Evolutionary conservation across 2,329 filamentous ascomycete species (phyloP).

Genomic region (Raffaelea albimanens): DNA sequence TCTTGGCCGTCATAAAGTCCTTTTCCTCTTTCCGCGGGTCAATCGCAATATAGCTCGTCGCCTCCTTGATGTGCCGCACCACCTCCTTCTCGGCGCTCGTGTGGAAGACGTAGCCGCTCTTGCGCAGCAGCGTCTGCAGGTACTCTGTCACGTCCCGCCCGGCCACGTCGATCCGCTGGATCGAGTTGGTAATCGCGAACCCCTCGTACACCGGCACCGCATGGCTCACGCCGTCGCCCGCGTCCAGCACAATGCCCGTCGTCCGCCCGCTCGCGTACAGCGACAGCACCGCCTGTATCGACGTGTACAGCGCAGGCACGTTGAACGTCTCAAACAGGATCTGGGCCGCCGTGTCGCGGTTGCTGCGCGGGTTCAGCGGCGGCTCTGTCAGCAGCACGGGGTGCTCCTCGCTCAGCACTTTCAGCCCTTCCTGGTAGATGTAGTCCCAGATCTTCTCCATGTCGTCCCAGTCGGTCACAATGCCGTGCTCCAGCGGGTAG

Average conservation of each 20-base stretch:
- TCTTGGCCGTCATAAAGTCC: conserved; percentile 78
- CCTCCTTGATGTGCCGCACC: conserved; percentile 95
- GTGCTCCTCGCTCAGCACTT: conserved; percentile 97
- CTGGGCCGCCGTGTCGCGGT: conserved; percentile 92
- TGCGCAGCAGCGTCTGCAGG: conserved; percentile 80
- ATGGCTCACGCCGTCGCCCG: conserved; percentile 92
- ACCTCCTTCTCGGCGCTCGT: conserved; percentile 98
- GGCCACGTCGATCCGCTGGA: conserved; percentile 90
- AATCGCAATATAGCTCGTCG: conserved; percentile 79
- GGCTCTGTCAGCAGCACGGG: conserved; percentile 94
- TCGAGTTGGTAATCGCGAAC: conserved; percentile 92
- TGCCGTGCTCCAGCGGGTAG: conserved; percentile 93
- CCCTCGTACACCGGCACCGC: conserved; percentile 97
- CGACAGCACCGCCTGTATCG: conserved; percentile 92
- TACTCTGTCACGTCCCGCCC: conserved; percentile 95
- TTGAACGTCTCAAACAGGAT: conserved; percentile 99
- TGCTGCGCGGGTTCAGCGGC: conserved; percentile 87
- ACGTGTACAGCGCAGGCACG: conserved; percentile 90
- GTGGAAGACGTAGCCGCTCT: conserved; percentile 90
- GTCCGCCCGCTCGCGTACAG: conserved; percentile 93
- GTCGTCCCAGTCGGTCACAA: conserved; percentile 98
- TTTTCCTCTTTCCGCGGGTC: conserved; percentile 94
- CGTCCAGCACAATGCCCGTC: conserved; percentile 90
- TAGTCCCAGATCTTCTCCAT: conserved; percentile 99
- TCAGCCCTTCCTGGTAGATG: conserved; percentile 90